A percentile compares a stretch with the other conserved stretches of the same genome.
Conservation (phyloP, 2,329 filamentous ascomycete genomes). For the Pseudogymnoascus sp. region DNA sequence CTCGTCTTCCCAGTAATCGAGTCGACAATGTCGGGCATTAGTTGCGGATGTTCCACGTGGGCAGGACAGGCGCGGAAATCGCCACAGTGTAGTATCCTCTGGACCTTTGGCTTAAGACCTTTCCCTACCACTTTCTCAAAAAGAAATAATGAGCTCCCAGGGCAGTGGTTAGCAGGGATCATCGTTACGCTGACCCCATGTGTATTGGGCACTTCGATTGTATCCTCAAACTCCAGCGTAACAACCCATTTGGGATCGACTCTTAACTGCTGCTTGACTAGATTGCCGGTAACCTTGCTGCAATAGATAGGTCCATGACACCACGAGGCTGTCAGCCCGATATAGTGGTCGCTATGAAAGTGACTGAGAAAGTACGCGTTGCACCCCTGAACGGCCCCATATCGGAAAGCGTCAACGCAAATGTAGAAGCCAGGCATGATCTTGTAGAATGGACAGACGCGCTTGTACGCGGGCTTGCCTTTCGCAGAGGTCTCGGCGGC, state of each 20-base stretch:
- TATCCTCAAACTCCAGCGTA: slow-evolving; percentile 74
- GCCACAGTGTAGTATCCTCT: slow-evolving; percentile 86
- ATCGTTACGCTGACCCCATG: slow-evolving; percentile 82
- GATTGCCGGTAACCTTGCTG: slow-evolving; percentile 81
- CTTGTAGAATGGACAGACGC: slow-evolving; percentile 97
- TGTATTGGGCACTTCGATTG: slow-evolving; percentile 69
- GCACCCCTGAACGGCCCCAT: slow-evolving; percentile 85
- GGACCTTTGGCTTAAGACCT: slow-evolving; percentile 49
- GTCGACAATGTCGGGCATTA: slow-evolving; percentile 68
- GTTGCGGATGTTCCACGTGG: slow-evolving; percentile 72
- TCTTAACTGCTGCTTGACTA: slow-evolving; percentile 76
- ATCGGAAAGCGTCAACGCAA: slow-evolving; percentile 91
- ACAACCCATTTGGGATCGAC: slow-evolving; percentile 82
- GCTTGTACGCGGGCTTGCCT: slow-evolving; percentile 76
- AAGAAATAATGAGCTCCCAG: slow-evolving; percentile 85
- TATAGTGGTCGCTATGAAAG: slow-evolving; percentile 96
- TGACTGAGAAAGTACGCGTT: slow-evolving; percentile 95
- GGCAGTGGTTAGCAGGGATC: slow-evolving; percentile 94
- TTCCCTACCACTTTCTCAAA: slow-evolving; percentile 71
- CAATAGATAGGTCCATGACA: slow-evolving; percentile 93
- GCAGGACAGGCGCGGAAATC: slow-evolving; percentile 87
- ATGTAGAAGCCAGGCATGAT: slow-evolving; percentile 90
- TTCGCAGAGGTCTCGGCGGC: slow-evolving; percentile 67
- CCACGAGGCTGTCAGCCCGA: slow-evolving; percentile 83
- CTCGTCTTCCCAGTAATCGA: slow-evolving; percentile 58